Evolutionary conservation across 2,329 filamentous ascomycete species (phyloP).

Genomic region (Epichloe amarillans): DNA sequence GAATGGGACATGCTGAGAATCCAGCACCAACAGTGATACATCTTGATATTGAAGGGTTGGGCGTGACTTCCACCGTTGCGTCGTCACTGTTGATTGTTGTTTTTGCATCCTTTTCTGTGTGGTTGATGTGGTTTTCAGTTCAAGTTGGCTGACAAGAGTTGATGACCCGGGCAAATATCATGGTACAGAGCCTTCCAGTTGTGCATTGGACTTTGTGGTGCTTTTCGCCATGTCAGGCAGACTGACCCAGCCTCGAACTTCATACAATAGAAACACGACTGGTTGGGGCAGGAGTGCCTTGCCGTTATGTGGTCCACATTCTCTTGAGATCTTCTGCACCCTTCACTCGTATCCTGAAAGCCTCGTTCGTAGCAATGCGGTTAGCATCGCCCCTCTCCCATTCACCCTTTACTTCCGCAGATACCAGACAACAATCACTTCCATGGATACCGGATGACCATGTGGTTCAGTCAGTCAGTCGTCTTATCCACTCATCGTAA

Average conservation of each 20-base stretch:
- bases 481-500: neutral
- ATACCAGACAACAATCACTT: neutral
- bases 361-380: neutral
- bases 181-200: neutral
- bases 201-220: neutral
- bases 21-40: neutral
- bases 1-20: neutral
- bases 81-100: neutral
- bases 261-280: neutral
- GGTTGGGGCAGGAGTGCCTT: neutral
- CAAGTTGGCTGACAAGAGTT: neutral
- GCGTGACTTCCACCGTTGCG: neutral
- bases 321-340: slow-evolving; percentile 1
- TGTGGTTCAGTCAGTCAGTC: neutral
- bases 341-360: slow-evolving; percentile 12
- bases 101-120: neutral
- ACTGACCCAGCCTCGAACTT: neutral
- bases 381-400: neutral
- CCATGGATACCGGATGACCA: too few species aligned
- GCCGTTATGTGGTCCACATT: slow-evolving; percentile 1
- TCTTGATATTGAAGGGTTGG: neutral
- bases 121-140: neutral
- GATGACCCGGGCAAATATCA: neutral
- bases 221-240: neutral
- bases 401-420: neutral